These are phyloP conservation scores for Agrocybe praecox DNA, from an alignment of 768 basidiomycete species.

Conservation along the genomic window DNA sequence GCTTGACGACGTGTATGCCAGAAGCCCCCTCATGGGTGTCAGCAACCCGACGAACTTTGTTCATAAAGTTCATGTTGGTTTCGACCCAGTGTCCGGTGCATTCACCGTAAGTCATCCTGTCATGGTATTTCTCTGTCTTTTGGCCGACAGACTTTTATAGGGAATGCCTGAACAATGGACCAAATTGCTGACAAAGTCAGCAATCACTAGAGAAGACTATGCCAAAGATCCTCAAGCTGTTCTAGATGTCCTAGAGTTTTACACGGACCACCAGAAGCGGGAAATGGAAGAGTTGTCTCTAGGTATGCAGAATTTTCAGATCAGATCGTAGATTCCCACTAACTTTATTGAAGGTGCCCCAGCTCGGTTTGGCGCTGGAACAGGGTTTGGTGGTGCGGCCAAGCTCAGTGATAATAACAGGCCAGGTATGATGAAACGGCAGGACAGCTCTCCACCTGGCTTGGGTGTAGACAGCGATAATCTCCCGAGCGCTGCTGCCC, in stretches of 20 bases:
- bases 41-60: conserved; percentile 97
- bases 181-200: conserved; percentile 94
- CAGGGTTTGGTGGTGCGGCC: conserved; percentile 80
- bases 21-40: conserved; percentile 92
- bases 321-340: conserved; percentile 11
- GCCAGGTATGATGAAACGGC: conserved; percentile 33
- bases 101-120: conserved; percentile 75
- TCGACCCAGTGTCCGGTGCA: conserved; percentile 90
- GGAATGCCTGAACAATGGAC: conserved; percentile 98
- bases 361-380: conserved; percentile 88
- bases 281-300: conserved; percentile 65
- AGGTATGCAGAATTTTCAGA: conserved; percentile 28
- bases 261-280: conserved; percentile 97
- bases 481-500: conserved; percentile 49
- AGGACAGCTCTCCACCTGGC: conserved; percentile 44
- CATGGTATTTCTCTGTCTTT: background rate
- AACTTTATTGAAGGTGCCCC: conserved; percentile 46
- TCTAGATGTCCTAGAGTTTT: conserved; percentile 96
- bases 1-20: conserved; percentile 95
- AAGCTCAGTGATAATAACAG: conserved; percentile 35
- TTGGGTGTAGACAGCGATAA: conserved; percentile 44
- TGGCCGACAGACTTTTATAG: conserved; percentile 36
- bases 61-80: conserved; percentile 98
- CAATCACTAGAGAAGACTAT: conserved; percentile 97
- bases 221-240: conserved; percentile 97